A percentile compares a stretch with the other conserved stretches of the same genome.
These are phyloP conservation scores for Rhexocercosporidium sp. DNA, from an alignment of 2,329 filamentous ascomycete species.

Conservation along the genomic window DNA sequence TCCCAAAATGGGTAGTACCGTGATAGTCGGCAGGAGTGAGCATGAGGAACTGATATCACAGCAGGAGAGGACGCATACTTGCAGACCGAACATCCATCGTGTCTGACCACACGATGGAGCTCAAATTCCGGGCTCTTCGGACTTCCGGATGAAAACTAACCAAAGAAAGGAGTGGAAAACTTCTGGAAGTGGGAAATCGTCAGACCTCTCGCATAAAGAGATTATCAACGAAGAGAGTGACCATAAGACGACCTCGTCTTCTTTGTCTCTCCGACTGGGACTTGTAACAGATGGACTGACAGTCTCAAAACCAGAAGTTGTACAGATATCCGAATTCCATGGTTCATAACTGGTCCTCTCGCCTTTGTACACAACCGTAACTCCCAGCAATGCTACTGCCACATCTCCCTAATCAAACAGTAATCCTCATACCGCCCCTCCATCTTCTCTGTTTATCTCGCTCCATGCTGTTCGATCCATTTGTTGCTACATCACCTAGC, in stretches of 20 bases:
- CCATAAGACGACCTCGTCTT: background rate
- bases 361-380: constrained; percentile 39
- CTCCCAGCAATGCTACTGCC: constrained; percentile 40
- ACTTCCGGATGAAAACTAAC: background rate
- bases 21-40: too few relatives aligned
- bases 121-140: background rate
- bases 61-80: too few relatives aligned
- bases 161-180: background rate
- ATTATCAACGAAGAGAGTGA: background rate
- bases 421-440: constrained; percentile 22
- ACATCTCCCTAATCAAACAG: constrained; percentile 37
- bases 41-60: too few relatives aligned
- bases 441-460: background rate
- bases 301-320: background rate
- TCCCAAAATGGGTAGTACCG: too few relatives aligned
- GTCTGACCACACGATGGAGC: too few relatives aligned
- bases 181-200: background rate
- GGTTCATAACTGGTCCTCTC: constrained; percentile 22
- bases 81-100: too few relatives aligned
- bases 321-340: constrained; percentile 34
- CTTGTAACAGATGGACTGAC: background rate
- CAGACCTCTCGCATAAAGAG: background rate
- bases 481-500: constrained; percentile 25
- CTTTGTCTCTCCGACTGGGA: background rate
- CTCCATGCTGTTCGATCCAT: background rate